These are phyloP conservation scores for Ceratocystis destructans DNA, from an alignment of 2,329 filamentous ascomycete species.

Conservation along the genomic window DNA sequence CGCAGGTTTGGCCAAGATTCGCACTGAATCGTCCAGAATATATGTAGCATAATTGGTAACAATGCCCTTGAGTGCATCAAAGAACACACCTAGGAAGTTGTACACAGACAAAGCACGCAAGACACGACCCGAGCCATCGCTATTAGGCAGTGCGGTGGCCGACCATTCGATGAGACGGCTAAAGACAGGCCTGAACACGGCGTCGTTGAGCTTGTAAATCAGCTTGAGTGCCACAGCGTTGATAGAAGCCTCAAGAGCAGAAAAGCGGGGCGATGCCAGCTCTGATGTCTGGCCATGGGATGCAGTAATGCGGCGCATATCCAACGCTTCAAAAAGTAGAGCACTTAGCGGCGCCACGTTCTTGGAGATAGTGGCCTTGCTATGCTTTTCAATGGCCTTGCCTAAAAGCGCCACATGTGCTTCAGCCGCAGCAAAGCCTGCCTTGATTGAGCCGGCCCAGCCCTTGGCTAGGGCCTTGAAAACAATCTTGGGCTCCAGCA, in stretches of 20 bases:
- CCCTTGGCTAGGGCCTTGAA: constrained; percentile 60
- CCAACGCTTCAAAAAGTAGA: constrained; percentile 46
- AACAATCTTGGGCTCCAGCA: constrained; percentile 62
- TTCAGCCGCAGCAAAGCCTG: constrained; percentile 48
- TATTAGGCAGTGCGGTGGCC: constrained; percentile 42
- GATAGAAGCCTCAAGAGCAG: constrained; percentile 48
- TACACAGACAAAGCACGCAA: constrained; percentile 64
- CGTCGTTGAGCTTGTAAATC: constrained; percentile 93
- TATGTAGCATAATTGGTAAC: constrained; percentile 87
- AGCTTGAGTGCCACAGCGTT: constrained; percentile 70
- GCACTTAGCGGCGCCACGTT: constrained; percentile 56
- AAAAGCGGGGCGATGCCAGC: constrained; percentile 36
- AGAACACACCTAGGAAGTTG: constrained; percentile 66
- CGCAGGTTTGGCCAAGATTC: constrained; percentile 39
- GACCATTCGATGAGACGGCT: constrained; percentile 75
- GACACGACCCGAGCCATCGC: constrained; percentile 42
- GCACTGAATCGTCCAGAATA: constrained; percentile 59
- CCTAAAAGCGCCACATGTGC: constrained; percentile 60
- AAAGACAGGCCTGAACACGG: constrained; percentile 85
- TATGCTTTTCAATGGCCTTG: constrained; percentile 58
- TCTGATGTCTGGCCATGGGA: constrained; percentile 33
- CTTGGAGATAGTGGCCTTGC: constrained; percentile 66
- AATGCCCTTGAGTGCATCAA: constrained; percentile 77
- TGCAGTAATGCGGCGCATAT: constrained; percentile 48
- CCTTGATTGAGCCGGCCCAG: constrained; percentile 50